Conservation (phyloP, 140 eudicot genomes). For the Oenanthe javanica region DNA sequence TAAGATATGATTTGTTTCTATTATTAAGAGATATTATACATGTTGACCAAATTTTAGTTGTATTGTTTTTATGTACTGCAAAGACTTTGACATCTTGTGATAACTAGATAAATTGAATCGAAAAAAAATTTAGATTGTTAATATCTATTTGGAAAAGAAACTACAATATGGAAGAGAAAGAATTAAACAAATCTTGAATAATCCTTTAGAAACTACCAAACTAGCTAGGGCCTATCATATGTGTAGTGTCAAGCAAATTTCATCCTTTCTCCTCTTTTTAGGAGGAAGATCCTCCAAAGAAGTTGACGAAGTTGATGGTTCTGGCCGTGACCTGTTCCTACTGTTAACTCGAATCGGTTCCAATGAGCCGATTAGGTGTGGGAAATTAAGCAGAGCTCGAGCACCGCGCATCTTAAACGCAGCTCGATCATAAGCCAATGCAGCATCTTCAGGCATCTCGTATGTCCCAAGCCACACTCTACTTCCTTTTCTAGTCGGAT, state of each 20-base stretch:
- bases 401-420: slow-evolving; percentile 23
- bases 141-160: background rate
- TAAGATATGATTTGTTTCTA: no score
- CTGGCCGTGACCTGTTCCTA: background rate
- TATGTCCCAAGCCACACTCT: slow-evolving; percentile 23
- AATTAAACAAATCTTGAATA: background rate
- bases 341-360: slow-evolving; percentile 13
- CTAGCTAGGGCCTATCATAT: background rate
- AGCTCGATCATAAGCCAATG: slow-evolving; percentile 22
- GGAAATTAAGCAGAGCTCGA: slow-evolving; percentile 19
- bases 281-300: background rate
- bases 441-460: slow-evolving; percentile 22
- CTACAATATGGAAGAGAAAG: background rate
- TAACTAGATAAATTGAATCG: no score
- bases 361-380: slow-evolving; percentile 12
- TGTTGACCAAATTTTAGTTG: no score
- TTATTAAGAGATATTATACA: no score
- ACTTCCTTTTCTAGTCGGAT: slow-evolving; percentile 14
- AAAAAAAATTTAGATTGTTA: background rate
- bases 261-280: background rate
- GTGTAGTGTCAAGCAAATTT: background rate
- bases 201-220: background rate
- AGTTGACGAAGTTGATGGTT: background rate
- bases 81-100: no score
- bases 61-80: no score